Conservation (phyloP, 176 grass and related monocot species). For the Bothriochloa decipiens region DNA sequence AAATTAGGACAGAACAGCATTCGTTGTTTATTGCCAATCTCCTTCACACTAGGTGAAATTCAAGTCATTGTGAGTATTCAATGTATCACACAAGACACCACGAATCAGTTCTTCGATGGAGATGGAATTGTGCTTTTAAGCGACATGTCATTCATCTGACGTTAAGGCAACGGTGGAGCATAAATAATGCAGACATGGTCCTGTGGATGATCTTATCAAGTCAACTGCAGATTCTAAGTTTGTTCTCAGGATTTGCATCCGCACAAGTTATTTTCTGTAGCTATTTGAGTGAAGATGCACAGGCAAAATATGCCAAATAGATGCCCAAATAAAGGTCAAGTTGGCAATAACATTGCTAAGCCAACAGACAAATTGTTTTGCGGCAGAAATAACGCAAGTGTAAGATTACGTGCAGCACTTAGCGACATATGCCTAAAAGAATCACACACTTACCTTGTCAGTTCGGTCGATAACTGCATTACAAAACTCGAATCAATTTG, state of each 20-base stretch:
- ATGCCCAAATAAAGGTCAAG: slow-evolving; percentile 33
- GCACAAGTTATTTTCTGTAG: slow-evolving; percentile 42
- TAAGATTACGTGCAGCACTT: slow-evolving; percentile 8
- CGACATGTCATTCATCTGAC: slow-evolving; percentile 48
- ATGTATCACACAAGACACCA: slow-evolving; percentile 56
- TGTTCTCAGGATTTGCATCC: slow-evolving; percentile 36
- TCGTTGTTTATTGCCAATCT: slow-evolving; percentile 1
- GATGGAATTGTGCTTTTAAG: slow-evolving; percentile 42
- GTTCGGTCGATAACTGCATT: neutral
- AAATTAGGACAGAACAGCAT: neutral
- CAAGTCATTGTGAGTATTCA: slow-evolving; percentile 34
- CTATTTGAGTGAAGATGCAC: slow-evolving; percentile 26
- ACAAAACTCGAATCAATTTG: neutral
- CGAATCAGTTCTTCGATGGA: slow-evolving; percentile 51
- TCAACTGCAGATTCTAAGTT: slow-evolving; percentile 48
- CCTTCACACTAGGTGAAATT: slow-evolving; percentile 16
- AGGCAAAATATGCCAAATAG: slow-evolving; percentile 36
- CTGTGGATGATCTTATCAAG: slow-evolving; percentile 40
- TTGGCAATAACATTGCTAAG: slow-evolving; percentile 22
- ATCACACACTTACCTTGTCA: slow-evolving; percentile 22
- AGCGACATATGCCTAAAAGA: slow-evolving; percentile 26
- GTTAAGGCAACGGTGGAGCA: slow-evolving; percentile 33
- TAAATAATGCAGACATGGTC: slow-evolving; percentile 46
- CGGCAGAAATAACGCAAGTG: neutral
- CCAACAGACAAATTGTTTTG: neutral